These are phyloP conservation scores for Mesembryanthemum crystallinum DNA, from an alignment of 148 eudicot genomes.

Conservation along the genomic window DNA sequence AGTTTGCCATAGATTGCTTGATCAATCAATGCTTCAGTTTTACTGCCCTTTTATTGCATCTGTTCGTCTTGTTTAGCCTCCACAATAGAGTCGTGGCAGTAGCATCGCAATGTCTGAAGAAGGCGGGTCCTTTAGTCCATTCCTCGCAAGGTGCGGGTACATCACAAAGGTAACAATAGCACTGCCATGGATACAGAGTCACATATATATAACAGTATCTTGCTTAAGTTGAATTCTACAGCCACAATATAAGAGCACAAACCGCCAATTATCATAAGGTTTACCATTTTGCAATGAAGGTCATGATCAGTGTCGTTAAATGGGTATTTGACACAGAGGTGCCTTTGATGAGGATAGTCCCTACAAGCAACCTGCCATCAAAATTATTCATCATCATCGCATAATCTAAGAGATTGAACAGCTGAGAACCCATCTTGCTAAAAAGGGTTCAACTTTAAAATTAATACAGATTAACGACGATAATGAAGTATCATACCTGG, in stretches of 20 bases:
- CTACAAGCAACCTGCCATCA: conserved; percentile 55
- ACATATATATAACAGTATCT: neutral
- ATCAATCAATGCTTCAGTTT: neutral
- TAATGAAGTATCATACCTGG: conserved; percentile 32
- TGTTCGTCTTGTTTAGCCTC: neutral
- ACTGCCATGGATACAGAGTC: conserved; percentile 29
- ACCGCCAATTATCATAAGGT: too few relatives aligned
- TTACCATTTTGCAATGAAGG: conserved; percentile 48
- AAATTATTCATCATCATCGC: neutral
- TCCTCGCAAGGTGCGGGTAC: conserved; percentile 41
- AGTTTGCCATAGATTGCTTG: neutral
- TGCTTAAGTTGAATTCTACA: neutral
- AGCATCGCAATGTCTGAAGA: conserved; percentile 17
- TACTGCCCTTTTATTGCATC: neutral
- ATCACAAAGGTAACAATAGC: conserved; percentile 51
- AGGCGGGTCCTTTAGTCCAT: conserved; percentile 13
- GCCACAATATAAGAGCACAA: neutral
- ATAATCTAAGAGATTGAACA: too few relatives aligned
- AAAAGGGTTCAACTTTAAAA: too few relatives aligned
- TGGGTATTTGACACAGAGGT: conserved; percentile 41
- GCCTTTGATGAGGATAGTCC: conserved; percentile 21
- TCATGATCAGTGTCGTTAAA: conserved; percentile 51
- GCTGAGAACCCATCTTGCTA: too few relatives aligned
- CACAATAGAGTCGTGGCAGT: neutral
- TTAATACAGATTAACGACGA: too few relatives aligned